Percentiles rank a stretch among this genome's conserved stretches.
Evolutionary conservation across 305 asterid species (phyloP).

Genomic region (Fraxinus floribunda): DNA sequence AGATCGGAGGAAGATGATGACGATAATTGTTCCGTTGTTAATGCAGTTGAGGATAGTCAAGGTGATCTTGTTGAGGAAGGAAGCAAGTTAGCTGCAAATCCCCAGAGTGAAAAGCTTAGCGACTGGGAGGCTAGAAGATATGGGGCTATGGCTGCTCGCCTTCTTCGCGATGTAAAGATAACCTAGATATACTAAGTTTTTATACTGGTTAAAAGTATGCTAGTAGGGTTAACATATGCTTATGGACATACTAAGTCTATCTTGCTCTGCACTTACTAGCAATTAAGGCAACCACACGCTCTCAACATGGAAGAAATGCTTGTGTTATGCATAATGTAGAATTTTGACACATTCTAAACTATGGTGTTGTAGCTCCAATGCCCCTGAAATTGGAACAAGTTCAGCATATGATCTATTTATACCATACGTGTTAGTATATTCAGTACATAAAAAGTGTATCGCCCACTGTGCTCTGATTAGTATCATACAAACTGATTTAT

Average conservation of each 20-base stretch:
- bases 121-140: conserved; percentile 88
- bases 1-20: conserved; percentile 47
- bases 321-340: neutral
- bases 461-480: neutral
- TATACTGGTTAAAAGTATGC: neutral
- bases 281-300: neutral
- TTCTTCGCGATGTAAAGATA: conserved; percentile 77
- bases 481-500: neutral
- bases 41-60: conserved; percentile 26
- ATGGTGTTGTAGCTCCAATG: neutral
- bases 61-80: conserved; percentile 29
- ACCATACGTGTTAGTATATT: neutral
- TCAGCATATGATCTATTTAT: neutral
- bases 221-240: neutral
- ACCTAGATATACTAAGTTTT: conserved; percentile 32
- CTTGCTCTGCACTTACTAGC: neutral
- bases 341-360: neutral
- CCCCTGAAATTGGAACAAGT: neutral
- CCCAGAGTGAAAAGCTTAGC: conserved; percentile 41
- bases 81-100: conserved; percentile 18
- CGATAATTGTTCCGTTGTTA: conserved; percentile 8
- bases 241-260: neutral
- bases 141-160: conserved; percentile 96
- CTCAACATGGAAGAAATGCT: neutral
- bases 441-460: neutral